These are phyloP conservation scores for Ustilago cynodontis DNA, from an alignment of 1,284 basidiomycete species.

Conservation along the genomic window DNA sequence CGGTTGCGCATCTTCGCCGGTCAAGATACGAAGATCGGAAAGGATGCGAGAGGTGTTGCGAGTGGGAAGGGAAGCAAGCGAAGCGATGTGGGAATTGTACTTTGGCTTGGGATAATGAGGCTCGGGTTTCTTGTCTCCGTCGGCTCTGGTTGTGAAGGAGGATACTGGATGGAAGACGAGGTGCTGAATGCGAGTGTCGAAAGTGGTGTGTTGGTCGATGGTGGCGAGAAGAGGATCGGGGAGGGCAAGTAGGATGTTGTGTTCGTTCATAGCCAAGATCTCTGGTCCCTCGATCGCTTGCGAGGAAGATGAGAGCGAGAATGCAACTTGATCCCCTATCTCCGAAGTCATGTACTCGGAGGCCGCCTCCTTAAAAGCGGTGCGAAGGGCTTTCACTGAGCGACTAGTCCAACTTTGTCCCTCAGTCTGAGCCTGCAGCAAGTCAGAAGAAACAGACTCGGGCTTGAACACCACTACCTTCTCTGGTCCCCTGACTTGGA, in stretches of 20 bases:
- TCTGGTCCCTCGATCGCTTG: not conserved
- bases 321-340: slow-evolving; percentile 12
- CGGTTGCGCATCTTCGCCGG: slow-evolving; percentile 42
- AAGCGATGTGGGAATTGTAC: slow-evolving; percentile 37
- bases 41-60: slow-evolving; percentile 25
- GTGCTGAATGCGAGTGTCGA: slow-evolving; percentile 36
- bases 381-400: slow-evolving; percentile 1
- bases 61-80: slow-evolving; percentile 27
- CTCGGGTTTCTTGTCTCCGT: slow-evolving; percentile 17
- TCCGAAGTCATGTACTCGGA: not conserved
- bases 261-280: not conserved
- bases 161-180: slow-evolving; percentile 22
- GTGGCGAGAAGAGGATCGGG: slow-evolving; percentile 3
- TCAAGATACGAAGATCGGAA: slow-evolving; percentile 45
- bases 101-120: slow-evolving; percentile 31
- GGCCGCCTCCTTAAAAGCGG: not conserved
- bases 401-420: not conserved
- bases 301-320: not conserved
- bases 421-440: not conserved
- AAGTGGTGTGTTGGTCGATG: slow-evolving; percentile 22
- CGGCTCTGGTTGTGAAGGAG: not conserved
- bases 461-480: slow-evolving; percentile 36
- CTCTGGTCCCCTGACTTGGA: not conserved
- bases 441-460: slow-evolving; percentile 12
- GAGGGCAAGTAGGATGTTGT: not conserved